Conservation (phyloP, 768 basidiomycete species). For the Phlebiopsis flavidoalba region DNA sequence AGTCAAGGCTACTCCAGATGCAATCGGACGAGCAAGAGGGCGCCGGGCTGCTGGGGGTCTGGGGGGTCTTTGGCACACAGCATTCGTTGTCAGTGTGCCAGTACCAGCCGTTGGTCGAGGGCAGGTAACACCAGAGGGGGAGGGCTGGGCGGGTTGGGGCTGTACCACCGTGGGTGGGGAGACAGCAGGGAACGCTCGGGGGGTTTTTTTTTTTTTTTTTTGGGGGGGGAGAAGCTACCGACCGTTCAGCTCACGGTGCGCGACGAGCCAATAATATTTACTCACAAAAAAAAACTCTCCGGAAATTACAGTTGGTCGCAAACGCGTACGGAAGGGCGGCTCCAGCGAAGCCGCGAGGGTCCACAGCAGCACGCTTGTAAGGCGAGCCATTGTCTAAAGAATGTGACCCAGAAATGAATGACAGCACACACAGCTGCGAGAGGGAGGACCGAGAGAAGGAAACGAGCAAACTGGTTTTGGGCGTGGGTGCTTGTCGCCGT, state of each 20-base stretch:
- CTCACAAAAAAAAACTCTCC: constrained; percentile 24
- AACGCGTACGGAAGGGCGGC: constrained; percentile 28
- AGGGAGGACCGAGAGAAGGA: constrained; percentile 19
- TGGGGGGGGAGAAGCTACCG: background rate
- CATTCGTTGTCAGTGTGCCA: constrained; percentile 6
- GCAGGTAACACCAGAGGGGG: constrained; percentile 4
- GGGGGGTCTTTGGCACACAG: constrained; percentile 9
- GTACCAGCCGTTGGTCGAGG: constrained; percentile 12
- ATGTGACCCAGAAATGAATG: constrained; percentile 27
- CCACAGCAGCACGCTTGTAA: constrained; percentile 29
- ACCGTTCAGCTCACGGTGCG: background rate
- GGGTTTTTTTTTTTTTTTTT: too few relatives aligned
- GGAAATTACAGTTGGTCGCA: constrained; percentile 21
- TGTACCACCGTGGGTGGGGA: constrained; percentile 12
- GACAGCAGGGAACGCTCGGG: constrained; percentile 14
- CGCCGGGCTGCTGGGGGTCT: constrained; percentile 1
- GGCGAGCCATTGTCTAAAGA: constrained; percentile 32
- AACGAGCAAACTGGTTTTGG: constrained; percentile 15
- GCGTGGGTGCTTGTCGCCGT: background rate
- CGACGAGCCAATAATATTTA: too few relatives aligned
- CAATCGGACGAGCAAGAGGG: constrained; percentile 1
- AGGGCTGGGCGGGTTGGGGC: constrained; percentile 9
- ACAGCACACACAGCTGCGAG: constrained; percentile 18
- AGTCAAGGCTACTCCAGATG: background rate
- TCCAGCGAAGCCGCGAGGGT: constrained; percentile 31